A percentile compares a stretch with the other conserved stretches of the same genome.
Conservation (phyloP, 176 grass and related monocot species). For the Ensete ventricosum region DNA sequence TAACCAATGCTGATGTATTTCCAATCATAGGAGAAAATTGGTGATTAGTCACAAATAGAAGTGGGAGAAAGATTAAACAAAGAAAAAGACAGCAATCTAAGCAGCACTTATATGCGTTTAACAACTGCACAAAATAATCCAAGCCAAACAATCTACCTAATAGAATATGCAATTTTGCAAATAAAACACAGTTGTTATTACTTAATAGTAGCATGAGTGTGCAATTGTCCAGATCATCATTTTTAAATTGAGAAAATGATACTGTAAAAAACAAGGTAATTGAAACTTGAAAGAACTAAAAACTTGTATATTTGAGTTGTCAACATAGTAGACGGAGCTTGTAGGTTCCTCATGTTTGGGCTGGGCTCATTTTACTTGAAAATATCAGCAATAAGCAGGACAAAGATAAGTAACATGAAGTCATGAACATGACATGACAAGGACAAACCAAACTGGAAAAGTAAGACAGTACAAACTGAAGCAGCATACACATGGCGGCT, state of each 20-base stretch:
- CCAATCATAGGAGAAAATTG: background rate
- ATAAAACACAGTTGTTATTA: background rate
- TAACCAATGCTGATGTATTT: background rate
- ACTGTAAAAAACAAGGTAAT: background rate
- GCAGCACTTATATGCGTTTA: background rate
- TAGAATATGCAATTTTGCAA: background rate
- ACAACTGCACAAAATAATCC: background rate
- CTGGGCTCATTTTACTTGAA: background rate
- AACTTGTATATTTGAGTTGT: background rate
- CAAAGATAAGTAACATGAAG: background rate
- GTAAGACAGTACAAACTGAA: no score
- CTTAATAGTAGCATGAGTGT: background rate
- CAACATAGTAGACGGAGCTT: background rate
- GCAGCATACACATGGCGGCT: no score
- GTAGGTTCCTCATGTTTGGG: background rate
- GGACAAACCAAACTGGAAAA: no score
- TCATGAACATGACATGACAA: no score
- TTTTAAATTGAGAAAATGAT: background rate
- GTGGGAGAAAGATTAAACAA: background rate
- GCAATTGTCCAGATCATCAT: background rate
- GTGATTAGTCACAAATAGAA: background rate
- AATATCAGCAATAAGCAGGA: background rate
- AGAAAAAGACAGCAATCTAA: background rate
- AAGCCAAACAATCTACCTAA: background rate
- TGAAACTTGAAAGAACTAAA: background rate